phyloP scores from a whole-genome alignment of 306 rosid species.

The Cicer pinnatifidum region DNA sequence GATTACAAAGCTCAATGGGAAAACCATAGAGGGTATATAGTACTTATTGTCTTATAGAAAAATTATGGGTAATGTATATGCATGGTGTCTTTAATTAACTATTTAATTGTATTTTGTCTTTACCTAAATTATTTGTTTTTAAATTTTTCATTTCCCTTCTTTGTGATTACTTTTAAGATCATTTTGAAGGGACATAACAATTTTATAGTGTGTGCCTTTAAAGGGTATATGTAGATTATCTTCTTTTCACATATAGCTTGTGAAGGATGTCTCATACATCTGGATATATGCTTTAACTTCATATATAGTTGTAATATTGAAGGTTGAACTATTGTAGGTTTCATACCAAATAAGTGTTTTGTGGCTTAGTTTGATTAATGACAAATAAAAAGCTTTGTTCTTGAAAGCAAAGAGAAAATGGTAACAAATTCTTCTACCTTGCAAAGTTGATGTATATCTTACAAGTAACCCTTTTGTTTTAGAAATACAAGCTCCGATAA shows the following conservation, averaged over 20 bases:
- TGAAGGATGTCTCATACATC: background rate
- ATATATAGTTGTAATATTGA: conserved; percentile 4
- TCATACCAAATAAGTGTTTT: conserved; percentile 26
- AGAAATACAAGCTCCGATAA: background rate
- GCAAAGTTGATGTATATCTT: conserved; percentile 29
- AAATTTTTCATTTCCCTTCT: background rate
- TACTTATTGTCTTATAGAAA: background rate
- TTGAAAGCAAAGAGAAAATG: conserved; percentile 37
- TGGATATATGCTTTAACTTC: conserved; percentile 32
- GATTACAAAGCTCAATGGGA: conserved; percentile 58
- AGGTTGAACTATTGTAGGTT: conserved; percentile 9
- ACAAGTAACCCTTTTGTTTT: conserved; percentile 42
- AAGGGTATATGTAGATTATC: background rate
- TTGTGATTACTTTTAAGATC: conserved; percentile 24
- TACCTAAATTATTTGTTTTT: background rate
- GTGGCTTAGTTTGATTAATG: conserved; percentile 32
- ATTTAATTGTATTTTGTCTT: conserved; percentile 8
- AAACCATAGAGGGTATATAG: conserved; percentile 49
- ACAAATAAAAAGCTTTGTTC: conserved; percentile 28
- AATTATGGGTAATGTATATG: conserved; percentile 41
- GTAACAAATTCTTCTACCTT: background rate
- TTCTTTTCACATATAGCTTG: conserved; percentile 14
- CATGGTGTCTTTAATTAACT: background rate
- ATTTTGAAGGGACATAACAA: conserved; percentile 40
- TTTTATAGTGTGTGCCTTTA: conserved; percentile 16